Evolutionary conservation across 257 asterid genomes (phyloP).

Genomic region (Forsythia viridissima): DNA sequence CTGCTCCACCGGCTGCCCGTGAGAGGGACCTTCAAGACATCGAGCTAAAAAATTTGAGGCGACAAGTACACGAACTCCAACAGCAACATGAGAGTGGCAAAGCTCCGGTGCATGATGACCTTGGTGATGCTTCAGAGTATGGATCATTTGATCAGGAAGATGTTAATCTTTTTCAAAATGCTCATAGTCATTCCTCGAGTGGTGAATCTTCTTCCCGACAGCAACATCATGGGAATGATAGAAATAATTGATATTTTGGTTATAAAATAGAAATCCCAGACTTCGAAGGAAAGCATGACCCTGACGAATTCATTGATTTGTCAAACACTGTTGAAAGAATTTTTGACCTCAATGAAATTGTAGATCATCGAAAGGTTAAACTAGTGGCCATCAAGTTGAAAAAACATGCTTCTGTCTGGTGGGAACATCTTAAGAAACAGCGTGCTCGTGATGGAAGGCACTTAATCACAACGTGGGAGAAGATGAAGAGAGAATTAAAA

Average conservation of each 20-base stretch:
- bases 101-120: too few species aligned
- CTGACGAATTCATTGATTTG: constrained; percentile 11
- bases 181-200: too few species aligned
- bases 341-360: not conserved
- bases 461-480: not conserved
- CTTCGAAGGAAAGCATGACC: not conserved
- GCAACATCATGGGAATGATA: too few species aligned
- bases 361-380: not conserved
- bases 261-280: not conserved
- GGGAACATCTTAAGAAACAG: constrained; percentile 15
- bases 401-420: constrained; percentile 8
- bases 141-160: too few species aligned
- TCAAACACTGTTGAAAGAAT: not conserved
- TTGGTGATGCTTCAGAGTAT: too few species aligned
- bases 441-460: not conserved
- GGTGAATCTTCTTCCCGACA: too few species aligned
- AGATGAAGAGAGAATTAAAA: constrained; percentile 2
- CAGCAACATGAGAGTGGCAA: too few species aligned
- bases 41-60: too few species aligned
- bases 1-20: too few species aligned
- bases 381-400: not conserved
- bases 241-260: not conserved
- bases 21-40: too few species aligned
- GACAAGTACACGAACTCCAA: too few species aligned
- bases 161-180: too few species aligned